A percentile compares a stretch with the other conserved stretches of the same genome.
These are phyloP conservation scores for Begonia fuchsioides DNA, from an alignment of 306 rosid genomes.

Conservation along the genomic window DNA sequence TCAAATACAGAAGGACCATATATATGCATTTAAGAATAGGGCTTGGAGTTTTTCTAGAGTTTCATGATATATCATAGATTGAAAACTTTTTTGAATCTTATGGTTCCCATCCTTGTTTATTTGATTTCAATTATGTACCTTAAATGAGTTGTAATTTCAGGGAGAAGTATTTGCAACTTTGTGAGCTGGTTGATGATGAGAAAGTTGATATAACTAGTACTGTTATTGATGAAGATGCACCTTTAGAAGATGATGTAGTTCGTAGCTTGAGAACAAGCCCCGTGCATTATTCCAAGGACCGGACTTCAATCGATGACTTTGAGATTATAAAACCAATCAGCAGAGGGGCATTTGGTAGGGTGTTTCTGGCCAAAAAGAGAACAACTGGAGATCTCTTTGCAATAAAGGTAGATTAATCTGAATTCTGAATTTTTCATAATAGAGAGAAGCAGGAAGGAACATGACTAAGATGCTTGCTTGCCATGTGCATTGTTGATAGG, in stretches of 20 bases:
- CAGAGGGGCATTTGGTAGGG: slow-evolving; percentile 99
- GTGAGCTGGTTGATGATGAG: slow-evolving; percentile 88
- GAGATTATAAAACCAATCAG: slow-evolving; percentile 95
- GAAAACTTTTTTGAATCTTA: too few relatives aligned
- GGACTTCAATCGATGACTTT: slow-evolving; percentile 90
- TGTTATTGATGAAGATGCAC: slow-evolving; percentile 73
- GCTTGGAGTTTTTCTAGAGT: too few relatives aligned
- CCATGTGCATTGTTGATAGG: too few relatives aligned
- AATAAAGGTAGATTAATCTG: slow-evolving; percentile 45
- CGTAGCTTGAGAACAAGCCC: slow-evolving; percentile 96
- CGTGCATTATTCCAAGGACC: slow-evolving; percentile 72
- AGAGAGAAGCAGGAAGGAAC: too few relatives aligned
- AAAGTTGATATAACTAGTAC: slow-evolving; percentile 67
- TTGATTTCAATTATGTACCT: slow-evolving; percentile 1
- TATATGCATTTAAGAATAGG: too few relatives aligned
- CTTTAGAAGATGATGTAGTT: slow-evolving; percentile 81
- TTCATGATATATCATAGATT: too few relatives aligned
- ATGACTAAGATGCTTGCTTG: too few relatives aligned
- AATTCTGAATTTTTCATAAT: too few relatives aligned
- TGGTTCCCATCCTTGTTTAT: too few relatives aligned
- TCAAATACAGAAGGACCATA: too few relatives aligned
- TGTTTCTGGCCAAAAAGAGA: slow-evolving; percentile 95
- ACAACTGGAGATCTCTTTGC: slow-evolving; percentile 98
- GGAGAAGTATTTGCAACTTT: slow-evolving; percentile 95
- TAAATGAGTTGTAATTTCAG: slow-evolving; percentile 29